Evolutionary conservation across 2,329 filamentous ascomycete genomes (phyloP), one percentile per base, ranked within the genome.

Genomic region (Trichoderma endophyticum): DNA sequence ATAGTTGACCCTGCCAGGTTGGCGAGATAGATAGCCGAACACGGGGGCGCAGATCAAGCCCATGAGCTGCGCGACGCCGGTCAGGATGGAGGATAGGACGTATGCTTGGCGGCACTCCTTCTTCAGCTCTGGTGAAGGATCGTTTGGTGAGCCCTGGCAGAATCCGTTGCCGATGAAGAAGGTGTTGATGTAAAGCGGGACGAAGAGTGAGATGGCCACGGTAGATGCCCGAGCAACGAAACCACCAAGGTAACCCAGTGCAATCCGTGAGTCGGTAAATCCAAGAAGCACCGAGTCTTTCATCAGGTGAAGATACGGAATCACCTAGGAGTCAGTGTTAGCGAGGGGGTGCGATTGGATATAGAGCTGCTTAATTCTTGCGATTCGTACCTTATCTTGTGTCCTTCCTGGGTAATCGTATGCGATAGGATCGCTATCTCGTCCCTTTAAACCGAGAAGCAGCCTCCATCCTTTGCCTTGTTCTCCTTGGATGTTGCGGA

Each of bases 171-270:
- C 84, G 74, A 95, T 92, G 81, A 95, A 98, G 81, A 93, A 97
- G 28, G 93, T 91, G 79, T 98, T 98, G 77, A 98, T 90, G 79
- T 93, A 97, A 2, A 99, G 87, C 0, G 96, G 96, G 69, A 99
- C 92, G 82, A 98, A 99, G 6, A 98, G 88, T 0, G 94, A 97
- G 75, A 99, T 97, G 67, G 93, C 95, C 6, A 99, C 96, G 0
- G 94, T 97, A 0, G 95, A 98, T 8, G 96, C 95, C 71, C 96
- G 90, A 11, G 95, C 95, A 3, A 99, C 95, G 77, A 98, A 98
- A 1, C 96, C 96, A 74, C 95, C 96, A 0, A 98, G 84, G 78
- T 98, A 99, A 32, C 93, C 95, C 0, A 98, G 86, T 21, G 90
- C 91, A 73, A 99, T 97, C 76, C 92, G 89, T 11, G 90, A 86